phyloP scores from a whole-genome alignment of 345 rosid species.

The Psidium friedrichsthalianum region DNA sequence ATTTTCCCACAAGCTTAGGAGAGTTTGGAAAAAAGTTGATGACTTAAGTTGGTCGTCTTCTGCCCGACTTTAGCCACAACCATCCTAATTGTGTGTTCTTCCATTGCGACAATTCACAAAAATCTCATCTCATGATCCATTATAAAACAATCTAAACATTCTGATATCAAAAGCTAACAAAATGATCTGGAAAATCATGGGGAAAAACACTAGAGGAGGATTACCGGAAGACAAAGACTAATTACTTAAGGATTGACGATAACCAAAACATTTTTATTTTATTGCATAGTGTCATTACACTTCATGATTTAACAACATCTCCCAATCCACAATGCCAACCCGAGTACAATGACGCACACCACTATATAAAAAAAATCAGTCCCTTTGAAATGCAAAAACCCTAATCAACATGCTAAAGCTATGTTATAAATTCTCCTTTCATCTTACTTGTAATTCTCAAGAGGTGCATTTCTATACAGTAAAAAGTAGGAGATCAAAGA shows the following conservation, averaged over 20 bases:
- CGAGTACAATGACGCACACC: not conserved
- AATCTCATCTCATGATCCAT: not conserved
- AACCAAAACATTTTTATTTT: not conserved
- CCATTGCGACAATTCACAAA: not conserved
- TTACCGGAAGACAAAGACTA: not conserved
- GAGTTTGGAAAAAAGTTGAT: no score
- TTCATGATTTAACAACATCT: not conserved
- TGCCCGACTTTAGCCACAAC: not conserved
- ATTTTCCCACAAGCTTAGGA: no score
- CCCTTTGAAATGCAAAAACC: not conserved
- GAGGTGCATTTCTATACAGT: not conserved
- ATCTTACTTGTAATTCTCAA: not conserved
- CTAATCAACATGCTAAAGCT: not conserved
- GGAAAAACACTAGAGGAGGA: not conserved
- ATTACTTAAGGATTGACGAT: not conserved
- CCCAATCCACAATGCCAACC: not conserved
- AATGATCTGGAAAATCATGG: not conserved
- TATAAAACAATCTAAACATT: not conserved
- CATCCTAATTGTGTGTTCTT: not conserved
- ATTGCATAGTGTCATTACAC: not conserved
- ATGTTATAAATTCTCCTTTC: not conserved
- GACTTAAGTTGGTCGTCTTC: no score
- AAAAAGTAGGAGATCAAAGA: conserved; percentile 2
- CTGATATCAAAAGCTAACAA: not conserved
- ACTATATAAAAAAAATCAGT: not conserved